Conservation (phyloP, 306 rosid genomes). For the Castanospermum australe region DNA sequence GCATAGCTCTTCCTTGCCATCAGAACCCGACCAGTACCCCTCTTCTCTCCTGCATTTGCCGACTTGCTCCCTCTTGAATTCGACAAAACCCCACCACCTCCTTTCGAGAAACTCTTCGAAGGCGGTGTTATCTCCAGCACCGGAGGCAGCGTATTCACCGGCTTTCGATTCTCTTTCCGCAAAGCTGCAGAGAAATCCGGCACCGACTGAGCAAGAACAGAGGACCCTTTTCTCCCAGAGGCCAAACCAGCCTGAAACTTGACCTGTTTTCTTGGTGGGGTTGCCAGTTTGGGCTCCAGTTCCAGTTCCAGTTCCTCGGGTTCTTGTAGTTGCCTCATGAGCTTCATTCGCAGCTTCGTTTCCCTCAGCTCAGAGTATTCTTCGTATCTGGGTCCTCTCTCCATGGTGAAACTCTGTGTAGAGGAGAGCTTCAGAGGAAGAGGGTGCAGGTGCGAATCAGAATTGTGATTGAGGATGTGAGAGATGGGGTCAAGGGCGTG, state of each 20-base stretch:
- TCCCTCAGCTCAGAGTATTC: conserved; percentile 75
- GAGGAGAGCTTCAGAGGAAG: conserved; percentile 31
- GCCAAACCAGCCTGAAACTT: conserved; percentile 38
- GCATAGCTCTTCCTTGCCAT: conserved; percentile 86
- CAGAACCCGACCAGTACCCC: conserved; percentile 36
- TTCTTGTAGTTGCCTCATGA: conserved; percentile 24
- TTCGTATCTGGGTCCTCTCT: conserved; percentile 78
- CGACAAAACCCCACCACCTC: conserved; percentile 34
- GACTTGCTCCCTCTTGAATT: conserved; percentile 80
- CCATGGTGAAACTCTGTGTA: conserved; percentile 37
- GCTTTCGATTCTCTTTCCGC: conserved; percentile 82
- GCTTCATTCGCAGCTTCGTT: conserved; percentile 50
- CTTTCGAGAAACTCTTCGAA: conserved; percentile 42
- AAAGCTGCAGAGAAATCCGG: conserved; percentile 77
- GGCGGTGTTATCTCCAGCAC: conserved; percentile 74
- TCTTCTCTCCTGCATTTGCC: conserved; percentile 70
- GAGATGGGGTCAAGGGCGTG: conserved; percentile 47
- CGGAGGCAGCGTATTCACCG: conserved; percentile 39
- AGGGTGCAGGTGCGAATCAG: conserved; percentile 5
- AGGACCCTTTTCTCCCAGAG: conserved; percentile 43
- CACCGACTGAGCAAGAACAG: conserved; percentile 82
- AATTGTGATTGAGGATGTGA: too few species aligned
- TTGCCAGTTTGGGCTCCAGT: conserved; percentile 12
- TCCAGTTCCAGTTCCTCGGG: conserved; percentile 24
- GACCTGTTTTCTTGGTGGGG: conserved; percentile 70